Conservation (phyloP, 768 basidiomycete genomes). For the Leccinellum luteum region DNA sequence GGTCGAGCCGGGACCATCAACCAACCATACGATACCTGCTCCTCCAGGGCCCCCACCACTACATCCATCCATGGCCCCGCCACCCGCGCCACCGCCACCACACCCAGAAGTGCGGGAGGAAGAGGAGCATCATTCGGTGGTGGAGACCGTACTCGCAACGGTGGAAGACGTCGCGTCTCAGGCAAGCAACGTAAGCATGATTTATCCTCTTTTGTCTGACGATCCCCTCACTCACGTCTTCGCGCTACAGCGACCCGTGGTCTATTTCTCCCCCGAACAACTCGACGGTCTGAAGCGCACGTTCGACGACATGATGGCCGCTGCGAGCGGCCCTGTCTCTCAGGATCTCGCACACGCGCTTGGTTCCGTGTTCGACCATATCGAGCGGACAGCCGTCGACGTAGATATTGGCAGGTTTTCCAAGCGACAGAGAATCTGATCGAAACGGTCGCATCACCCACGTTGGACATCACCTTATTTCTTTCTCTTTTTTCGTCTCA, state of each 20-base stretch:
- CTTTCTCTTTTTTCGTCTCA: not conserved
- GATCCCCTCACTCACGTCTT: not conserved
- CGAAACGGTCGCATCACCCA: not conserved
- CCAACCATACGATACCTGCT: constrained; percentile 7
- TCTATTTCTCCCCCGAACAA: constrained; percentile 33
- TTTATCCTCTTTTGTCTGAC: not conserved
- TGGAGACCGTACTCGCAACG: constrained; percentile 14
- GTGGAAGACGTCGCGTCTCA: constrained; percentile 20
- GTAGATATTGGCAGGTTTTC: constrained; percentile 22
- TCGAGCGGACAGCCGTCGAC: constrained; percentile 30
- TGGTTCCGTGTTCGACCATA: constrained; percentile 34
- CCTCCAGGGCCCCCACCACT: constrained; percentile 7
- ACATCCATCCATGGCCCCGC: constrained; percentile 7
- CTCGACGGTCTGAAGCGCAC: constrained; percentile 29
- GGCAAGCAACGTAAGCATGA: constrained; percentile 15
- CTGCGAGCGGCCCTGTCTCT: constrained; percentile 29
- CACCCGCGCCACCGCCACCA: constrained; percentile 1
- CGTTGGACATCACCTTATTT: not conserved
- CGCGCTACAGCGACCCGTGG: constrained; percentile 18
- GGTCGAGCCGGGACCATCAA: constrained; percentile 18
- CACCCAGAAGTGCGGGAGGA: constrained; percentile 14
- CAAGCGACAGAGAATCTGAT: constrained; percentile 26
- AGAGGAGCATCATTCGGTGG: constrained; percentile 9
- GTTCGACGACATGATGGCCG: constrained; percentile 32
- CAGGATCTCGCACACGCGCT: constrained; percentile 32